phyloP scores from a whole-genome alignment of 2,329 filamentous ascomycete species.

The Hypoxylon sp. region DNA sequence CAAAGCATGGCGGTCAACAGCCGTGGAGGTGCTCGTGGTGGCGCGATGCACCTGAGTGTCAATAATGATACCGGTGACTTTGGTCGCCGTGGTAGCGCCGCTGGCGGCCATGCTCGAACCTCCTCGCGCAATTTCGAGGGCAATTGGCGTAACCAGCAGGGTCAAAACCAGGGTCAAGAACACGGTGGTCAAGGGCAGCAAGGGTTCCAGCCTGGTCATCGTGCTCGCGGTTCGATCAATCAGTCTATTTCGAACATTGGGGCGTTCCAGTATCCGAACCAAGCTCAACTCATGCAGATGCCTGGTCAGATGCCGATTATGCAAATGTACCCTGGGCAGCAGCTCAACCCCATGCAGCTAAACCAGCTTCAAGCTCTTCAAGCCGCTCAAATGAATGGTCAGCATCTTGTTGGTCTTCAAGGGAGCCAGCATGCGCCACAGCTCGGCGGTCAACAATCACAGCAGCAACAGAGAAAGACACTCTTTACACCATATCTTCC shows the following conservation, averaged over 20 bases:
- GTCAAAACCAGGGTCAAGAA: constrained; percentile 76
- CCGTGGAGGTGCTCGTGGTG: constrained; percentile 77
- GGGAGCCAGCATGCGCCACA: constrained; percentile 80
- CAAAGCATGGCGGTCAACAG: constrained; percentile 90
- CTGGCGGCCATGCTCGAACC: constrained; percentile 79
- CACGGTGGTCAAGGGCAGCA: constrained; percentile 66
- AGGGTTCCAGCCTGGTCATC: constrained; percentile 93
- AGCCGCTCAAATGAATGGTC: constrained; percentile 84
- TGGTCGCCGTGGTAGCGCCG: constrained; percentile 78
- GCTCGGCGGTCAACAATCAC: constrained; percentile 74
- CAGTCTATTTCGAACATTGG: constrained; percentile 87
- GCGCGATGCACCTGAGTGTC: constrained; percentile 70
- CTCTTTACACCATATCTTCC: constrained; percentile 98
- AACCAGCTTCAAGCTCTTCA: constrained; percentile 93
- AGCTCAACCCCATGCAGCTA: constrained; percentile 88
- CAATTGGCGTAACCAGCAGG: constrained; percentile 89
- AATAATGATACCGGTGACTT: constrained; percentile 72
- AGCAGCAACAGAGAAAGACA: constrained; percentile 95
- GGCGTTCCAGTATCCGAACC: constrained; percentile 88
- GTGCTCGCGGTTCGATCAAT: constrained; percentile 85
- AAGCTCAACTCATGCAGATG: constrained; percentile 89
- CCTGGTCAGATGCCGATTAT: constrained; percentile 88
- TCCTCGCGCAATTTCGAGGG: constrained; percentile 95
- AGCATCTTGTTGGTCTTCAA: constrained; percentile 77
- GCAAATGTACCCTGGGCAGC: constrained; percentile 86